Evolutionary conservation across 2,329 filamentous ascomycete species (phyloP).

Genomic region (Chaetomium olivaceum): DNA sequence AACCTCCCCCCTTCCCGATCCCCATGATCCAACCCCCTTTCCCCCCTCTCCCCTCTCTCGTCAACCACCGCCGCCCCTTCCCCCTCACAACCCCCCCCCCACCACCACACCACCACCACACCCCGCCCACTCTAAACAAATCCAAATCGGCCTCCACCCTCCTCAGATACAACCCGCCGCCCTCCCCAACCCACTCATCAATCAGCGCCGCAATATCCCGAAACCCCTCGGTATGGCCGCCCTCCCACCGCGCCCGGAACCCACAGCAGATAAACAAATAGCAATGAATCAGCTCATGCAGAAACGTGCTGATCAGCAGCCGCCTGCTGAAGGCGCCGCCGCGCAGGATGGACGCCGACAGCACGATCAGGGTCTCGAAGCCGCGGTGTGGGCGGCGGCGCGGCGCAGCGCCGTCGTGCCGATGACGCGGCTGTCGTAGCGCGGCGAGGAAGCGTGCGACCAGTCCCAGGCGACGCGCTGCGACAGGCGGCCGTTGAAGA

Average conservation of each 20-base stretch:
- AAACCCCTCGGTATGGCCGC: conserved; percentile 64
- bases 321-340: conserved; percentile 58
- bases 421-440: conserved; percentile 58
- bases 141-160: conserved; percentile 64
- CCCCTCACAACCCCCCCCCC: not conserved
- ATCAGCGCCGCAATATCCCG: conserved; percentile 59
- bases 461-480: conserved; percentile 64
- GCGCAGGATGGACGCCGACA: conserved; percentile 60
- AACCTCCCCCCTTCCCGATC: not conserved
- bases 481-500: conserved; percentile 58
- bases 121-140: conserved; percentile 45
- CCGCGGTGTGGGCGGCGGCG: conserved; percentile 46
- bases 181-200: conserved; percentile 60
- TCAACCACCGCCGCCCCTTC: not conserved
- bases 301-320: conserved; percentile 63
- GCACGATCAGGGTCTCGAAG: conserved; percentile 63
- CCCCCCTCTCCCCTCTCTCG: too few relatives aligned
- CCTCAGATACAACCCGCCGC: conserved; percentile 52
- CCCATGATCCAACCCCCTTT: not conserved
- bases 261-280: conserved; percentile 65
- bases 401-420: conserved; percentile 62
- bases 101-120: not conserved
- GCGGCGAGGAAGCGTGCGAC: conserved; percentile 52
- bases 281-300: conserved; percentile 68
- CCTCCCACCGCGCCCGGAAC: conserved; percentile 54